Percentiles rank a stretch among this genome's conserved stretches.
These are phyloP conservation scores for Orobanche coerulescens DNA, from an alignment of 257 asterid species.

Conservation along the genomic window DNA sequence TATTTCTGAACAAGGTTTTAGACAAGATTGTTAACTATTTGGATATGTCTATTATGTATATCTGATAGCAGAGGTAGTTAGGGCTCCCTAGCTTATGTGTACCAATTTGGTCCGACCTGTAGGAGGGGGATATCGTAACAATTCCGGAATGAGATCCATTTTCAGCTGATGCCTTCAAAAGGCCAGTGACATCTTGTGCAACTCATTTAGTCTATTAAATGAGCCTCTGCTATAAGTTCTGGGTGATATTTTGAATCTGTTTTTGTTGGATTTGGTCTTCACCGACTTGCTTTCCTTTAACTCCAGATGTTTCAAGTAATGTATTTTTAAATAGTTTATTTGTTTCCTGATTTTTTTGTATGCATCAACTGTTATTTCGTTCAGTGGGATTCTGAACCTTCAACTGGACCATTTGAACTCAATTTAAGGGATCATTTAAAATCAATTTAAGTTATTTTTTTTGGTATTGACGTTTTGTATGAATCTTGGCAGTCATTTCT, in stretches of 20 bases:
- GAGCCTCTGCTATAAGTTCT: not conserved
- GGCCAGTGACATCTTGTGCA: not conserved
- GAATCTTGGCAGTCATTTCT: not conserved
- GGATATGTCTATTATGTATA: not conserved
- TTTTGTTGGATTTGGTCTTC: not conserved
- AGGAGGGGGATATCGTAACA: no score
- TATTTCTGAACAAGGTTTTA: not conserved
- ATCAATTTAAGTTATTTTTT: not conserved
- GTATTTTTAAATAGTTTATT: not conserved
- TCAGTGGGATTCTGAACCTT: not conserved
- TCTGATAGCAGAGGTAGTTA: no score
- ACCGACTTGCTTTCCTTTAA: not conserved
- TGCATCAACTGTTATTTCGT: not conserved
- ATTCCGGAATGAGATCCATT: no score
- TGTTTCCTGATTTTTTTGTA: not conserved
- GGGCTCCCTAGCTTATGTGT: no score
- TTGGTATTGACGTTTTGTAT: not conserved
- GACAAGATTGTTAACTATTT: not conserved
- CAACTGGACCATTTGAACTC: no score
- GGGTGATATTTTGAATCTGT: not conserved
- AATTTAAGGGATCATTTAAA: no score
- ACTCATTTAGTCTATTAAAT: not conserved
- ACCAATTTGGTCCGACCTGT: no score
- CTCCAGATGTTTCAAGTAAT: not conserved
- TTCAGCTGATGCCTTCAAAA: not conserved